These are phyloP conservation scores for Aureobasidium melanogenum DNA, from an alignment of 2,329 filamentous ascomycete genomes.

Conservation along the genomic window DNA sequence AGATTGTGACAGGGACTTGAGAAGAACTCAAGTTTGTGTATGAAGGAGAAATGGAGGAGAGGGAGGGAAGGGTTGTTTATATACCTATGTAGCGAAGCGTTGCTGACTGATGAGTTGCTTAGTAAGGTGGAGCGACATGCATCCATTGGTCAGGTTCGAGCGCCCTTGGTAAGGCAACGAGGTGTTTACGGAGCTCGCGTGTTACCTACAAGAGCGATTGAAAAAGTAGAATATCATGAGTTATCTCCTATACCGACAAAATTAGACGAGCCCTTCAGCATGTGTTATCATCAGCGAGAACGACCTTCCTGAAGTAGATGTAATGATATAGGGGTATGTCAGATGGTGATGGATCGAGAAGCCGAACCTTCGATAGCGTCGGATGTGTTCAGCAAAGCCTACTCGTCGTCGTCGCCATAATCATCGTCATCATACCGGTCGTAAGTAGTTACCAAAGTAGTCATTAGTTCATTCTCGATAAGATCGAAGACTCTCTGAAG, in stretches of 20 bases:
- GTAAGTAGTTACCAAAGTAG: not conserved
- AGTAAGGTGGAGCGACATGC: not conserved
- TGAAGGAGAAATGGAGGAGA: not conserved
- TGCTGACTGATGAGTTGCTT: not conserved
- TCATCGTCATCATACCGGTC: not conserved
- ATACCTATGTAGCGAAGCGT: not conserved
- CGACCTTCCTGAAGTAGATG: not conserved
- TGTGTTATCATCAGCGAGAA: not conserved
- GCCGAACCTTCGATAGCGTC: not conserved
- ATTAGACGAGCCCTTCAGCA: not conserved
- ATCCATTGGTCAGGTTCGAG: not conserved
- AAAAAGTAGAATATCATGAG: no score
- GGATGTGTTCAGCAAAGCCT: not conserved
- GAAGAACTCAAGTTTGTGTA: not conserved
- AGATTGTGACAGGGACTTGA: not conserved
- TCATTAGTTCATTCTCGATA: not conserved
- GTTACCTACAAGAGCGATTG: not conserved
- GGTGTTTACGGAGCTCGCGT: not conserved
- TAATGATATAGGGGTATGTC: not conserved
- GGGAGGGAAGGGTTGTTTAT: not conserved
- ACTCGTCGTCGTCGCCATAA: not conserved
- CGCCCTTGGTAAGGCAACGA: not conserved
- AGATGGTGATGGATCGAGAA: not conserved
- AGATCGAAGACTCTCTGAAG: not conserved
- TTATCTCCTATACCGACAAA: not conserved